Evolutionary conservation across 495 filamentous ascomycete species (phyloP), one percentile per base, ranked within the genome.

Genomic region (Talaromyces ruber): DNA sequence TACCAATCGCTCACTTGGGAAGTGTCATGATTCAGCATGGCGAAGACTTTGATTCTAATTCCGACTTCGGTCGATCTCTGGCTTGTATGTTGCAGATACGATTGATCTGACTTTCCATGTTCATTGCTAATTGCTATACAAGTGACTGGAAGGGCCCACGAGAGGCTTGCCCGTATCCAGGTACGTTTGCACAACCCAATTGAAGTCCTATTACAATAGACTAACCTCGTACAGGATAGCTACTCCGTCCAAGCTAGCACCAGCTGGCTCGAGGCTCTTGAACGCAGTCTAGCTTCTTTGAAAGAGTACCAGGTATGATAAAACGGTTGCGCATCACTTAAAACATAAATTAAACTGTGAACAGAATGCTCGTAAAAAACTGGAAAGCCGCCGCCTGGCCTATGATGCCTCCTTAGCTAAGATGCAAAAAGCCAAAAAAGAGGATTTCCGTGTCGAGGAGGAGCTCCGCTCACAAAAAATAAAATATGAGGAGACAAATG

Each of bases 401-500:
- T 98, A 96, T 68, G 94, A 98, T 72, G 86, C 94, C 14, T 92
- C 90, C 58, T 83, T 91, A 14, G 83, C 86, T 28, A 98, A 98
- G 79, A 89, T 95, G 83, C 89, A 96, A 67, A 98, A 97, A 68
- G 85, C 85, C 9, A 97, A 97, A 79, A 88, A 85, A 64, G 93
- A 98, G 63, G 92, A 98, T 70, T 96, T 92, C 76, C 82, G 90
- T 53, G 82, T 94, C 56, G 92, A 98, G 74, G 95, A 98, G 71
- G 93, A 98, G 72, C 82, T 96, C 57, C 87, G 95, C 62, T 82
- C 85, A 14, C 88, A 96, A 70, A 97, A 97, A 69, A 89, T 90
- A 62, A 98, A 97, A 72, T 98, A 97, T 68, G 94, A 97, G 67
- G 95, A 98, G 72, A 89, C 91, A 6, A 96, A 84, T 64, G 94